phyloP scores from a whole-genome alignment of 2,329 filamentous ascomycete genomes.

The Zopfia rhizophila region DNA sequence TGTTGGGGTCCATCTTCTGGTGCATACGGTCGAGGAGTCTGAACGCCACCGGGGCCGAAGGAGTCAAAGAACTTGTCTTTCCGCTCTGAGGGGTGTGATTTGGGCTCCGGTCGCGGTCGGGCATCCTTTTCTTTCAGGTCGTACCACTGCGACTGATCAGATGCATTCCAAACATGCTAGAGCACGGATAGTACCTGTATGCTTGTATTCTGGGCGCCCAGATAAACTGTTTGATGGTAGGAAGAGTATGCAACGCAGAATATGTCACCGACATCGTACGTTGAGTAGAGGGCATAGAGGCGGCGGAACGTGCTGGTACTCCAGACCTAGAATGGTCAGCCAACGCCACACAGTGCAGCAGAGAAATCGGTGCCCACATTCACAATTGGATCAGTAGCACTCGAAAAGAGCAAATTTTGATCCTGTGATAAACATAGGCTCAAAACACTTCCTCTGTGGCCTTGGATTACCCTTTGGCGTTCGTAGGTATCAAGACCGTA shows the following conservation, averaged over 20 bases:
- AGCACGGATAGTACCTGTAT: slow-evolving; percentile 72
- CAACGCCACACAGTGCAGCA: neutral
- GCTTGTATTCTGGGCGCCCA: slow-evolving; percentile 92
- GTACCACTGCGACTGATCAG: slow-evolving; percentile 72
- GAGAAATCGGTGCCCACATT: slow-evolving; percentile 65
- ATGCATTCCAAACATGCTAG: no score
- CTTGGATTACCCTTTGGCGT: slow-evolving; percentile 80
- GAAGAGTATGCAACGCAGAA: slow-evolving; percentile 93
- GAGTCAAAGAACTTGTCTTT: slow-evolving; percentile 95
- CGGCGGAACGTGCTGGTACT: slow-evolving; percentile 78
- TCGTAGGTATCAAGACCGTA: slow-evolving; percentile 93
- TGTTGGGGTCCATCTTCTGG: slow-evolving; percentile 59
- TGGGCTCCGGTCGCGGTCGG: slow-evolving; percentile 69
- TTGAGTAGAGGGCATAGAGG: slow-evolving; percentile 90
- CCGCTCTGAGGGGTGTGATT: slow-evolving; percentile 77
- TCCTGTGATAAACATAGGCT: slow-evolving; percentile 83
- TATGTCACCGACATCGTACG: slow-evolving; percentile 93
- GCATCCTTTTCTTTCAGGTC: slow-evolving; percentile 72
- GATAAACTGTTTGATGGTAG: slow-evolving; percentile 82
- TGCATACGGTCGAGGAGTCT: slow-evolving; percentile 76
- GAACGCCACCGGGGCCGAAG: slow-evolving; percentile 81
- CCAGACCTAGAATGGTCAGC: slow-evolving; percentile 70
- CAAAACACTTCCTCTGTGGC: slow-evolving; percentile 90
- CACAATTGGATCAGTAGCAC: slow-evolving; percentile 90
- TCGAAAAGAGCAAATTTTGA: slow-evolving; percentile 83